Evolutionary conservation across 2,329 filamentous ascomycete species (phyloP).

Genomic region (Talaromyces atroroseus): DNA sequence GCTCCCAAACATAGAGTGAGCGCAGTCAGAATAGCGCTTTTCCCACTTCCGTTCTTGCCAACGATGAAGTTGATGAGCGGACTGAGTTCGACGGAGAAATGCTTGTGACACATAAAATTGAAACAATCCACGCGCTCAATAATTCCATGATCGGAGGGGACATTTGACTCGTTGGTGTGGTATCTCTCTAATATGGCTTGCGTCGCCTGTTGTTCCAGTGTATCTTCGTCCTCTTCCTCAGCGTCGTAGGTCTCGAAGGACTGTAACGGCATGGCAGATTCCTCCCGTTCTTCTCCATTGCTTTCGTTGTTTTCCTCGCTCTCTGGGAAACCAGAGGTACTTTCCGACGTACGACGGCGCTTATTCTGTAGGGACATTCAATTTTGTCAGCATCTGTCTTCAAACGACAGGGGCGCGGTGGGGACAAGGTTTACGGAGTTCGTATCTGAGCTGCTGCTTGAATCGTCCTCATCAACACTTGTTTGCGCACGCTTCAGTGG

Average conservation of each 20-base stretch:
- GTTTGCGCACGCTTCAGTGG: constrained; percentile 37
- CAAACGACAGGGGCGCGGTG: background rate
- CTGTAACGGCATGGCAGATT: background rate
- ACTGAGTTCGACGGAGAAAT: constrained; percentile 76
- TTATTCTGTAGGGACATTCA: constrained; percentile 6
- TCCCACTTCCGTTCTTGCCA: constrained; percentile 94
- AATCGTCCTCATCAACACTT: constrained; percentile 25
- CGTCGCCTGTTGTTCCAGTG: constrained; percentile 56
- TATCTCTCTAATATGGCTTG: constrained; percentile 54
- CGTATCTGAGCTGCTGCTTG: constrained; percentile 17
- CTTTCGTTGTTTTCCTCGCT: background rate
- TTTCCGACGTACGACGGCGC: constrained; percentile 12
- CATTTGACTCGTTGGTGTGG: constrained; percentile 58
- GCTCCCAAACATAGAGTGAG: constrained; percentile 91
- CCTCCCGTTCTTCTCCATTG: background rate
- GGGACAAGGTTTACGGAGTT: constrained; percentile 7
- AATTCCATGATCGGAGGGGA: constrained; percentile 75
- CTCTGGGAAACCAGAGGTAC: background rate
- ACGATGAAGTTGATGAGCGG: constrained; percentile 97
- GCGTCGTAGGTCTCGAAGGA: background rate
- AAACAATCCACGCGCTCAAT: constrained; percentile 79
- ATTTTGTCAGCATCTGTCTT: background rate
- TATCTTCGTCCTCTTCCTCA: constrained; percentile 29
- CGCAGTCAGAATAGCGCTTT: constrained; percentile 90
- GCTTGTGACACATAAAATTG: constrained; percentile 95